Conservation (phyloP, 345 rosid species). For the Citropsis articulata region DNA sequence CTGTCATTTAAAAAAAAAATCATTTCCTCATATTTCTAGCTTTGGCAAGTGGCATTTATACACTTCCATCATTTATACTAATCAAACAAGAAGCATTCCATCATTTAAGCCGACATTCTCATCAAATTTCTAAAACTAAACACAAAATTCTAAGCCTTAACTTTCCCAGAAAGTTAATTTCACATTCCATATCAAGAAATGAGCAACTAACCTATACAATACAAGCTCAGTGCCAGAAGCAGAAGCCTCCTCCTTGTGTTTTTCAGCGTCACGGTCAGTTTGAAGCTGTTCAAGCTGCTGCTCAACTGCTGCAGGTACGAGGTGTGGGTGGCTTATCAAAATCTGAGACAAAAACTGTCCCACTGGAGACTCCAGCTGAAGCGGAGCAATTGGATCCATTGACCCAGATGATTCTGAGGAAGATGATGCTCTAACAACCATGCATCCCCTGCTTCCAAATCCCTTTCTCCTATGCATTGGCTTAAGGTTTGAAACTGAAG, state of each 20-base stretch:
- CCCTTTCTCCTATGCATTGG: slow-evolving; percentile 22
- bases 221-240: slow-evolving; percentile 71
- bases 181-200: not conserved
- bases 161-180: not conserved
- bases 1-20: not conserved
- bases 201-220: slow-evolving; percentile 62
- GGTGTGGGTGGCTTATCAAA: slow-evolving; percentile 83
- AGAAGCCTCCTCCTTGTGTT: slow-evolving; percentile 61
- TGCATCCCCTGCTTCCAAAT: slow-evolving; percentile 39
- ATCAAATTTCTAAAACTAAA: not conserved
- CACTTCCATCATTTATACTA: not conserved
- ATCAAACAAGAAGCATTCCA: not conserved
- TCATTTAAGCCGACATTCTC: not conserved
- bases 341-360: slow-evolving; percentile 92
- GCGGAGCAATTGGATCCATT: slow-evolving; percentile 54
- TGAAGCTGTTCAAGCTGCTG: slow-evolving; percentile 96
- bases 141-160: not conserved
- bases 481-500: slow-evolving; percentile 30
- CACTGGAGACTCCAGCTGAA: slow-evolving; percentile 80
- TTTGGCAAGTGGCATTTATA: not conserved
- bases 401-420: slow-evolving; percentile 53
- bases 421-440: slow-evolving; percentile 49
- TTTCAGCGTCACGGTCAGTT: slow-evolving; percentile 71
- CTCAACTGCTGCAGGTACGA: slow-evolving; percentile 92
- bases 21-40: not conserved